phyloP scores from a whole-genome alignment of 805 yeast genomes.

The Teunomyces kruisii region DNA sequence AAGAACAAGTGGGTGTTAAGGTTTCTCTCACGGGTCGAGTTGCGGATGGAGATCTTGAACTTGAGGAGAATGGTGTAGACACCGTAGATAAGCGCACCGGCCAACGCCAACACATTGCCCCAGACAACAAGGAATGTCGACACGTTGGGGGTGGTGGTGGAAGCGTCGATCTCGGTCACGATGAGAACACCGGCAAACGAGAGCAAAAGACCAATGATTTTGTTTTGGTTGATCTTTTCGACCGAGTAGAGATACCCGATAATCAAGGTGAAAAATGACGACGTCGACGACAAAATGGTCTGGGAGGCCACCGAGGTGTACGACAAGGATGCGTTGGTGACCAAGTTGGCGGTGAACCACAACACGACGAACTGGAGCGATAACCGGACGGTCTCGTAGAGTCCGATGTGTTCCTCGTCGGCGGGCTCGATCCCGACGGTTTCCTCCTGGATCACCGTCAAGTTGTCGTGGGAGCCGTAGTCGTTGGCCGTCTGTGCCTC shows the following conservation, averaged over 20 bases:
- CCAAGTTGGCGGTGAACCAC: conserved; percentile 89
- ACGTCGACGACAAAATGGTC: conserved; percentile 88
- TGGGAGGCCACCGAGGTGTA: conserved; percentile 94
- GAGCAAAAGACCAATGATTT: conserved; percentile 66
- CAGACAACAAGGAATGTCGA: conserved; percentile 33
- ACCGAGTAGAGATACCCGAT: conserved; percentile 73
- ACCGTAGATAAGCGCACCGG: conserved; percentile 90
- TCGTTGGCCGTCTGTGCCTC: conserved; percentile 24
- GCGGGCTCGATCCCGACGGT: neutral
- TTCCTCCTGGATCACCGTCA: conserved; percentile 12
- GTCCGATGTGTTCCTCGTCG: conserved; percentile 28
- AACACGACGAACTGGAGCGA: conserved; percentile 80
- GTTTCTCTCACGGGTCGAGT: conserved; percentile 61
- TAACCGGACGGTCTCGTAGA: conserved; percentile 66
- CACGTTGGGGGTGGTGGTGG: conserved; percentile 29
- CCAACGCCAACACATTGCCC: conserved; percentile 79
- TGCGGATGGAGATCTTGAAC: conserved; percentile 48
- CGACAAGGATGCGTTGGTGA: conserved; percentile 81
- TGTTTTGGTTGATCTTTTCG: conserved; percentile 64
- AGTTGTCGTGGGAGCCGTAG: conserved; percentile 24
- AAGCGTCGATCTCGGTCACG: conserved; percentile 68
- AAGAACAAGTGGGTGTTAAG: conserved; percentile 86
- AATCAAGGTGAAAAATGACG: conserved; percentile 87
- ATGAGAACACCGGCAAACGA: conserved; percentile 78
- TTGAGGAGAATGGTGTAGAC: conserved; percentile 84